These are phyloP conservation scores for Kodamaea anthophila DNA, from an alignment of 1,139 yeast genomes.

Conservation along the genomic window DNA sequence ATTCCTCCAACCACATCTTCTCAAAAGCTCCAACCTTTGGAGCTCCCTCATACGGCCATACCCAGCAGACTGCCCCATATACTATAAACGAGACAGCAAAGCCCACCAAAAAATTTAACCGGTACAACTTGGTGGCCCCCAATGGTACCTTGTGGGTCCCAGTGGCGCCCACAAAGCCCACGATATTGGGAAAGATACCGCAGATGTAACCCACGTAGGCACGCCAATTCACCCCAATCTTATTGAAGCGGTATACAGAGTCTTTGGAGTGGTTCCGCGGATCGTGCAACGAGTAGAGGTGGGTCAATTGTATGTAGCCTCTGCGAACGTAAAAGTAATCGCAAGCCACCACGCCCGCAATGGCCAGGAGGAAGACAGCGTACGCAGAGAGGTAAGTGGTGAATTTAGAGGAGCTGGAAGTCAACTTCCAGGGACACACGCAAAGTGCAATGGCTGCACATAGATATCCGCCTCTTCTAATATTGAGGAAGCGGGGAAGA, in stretches of 20 bases:
- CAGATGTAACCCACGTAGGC: constrained; percentile 65
- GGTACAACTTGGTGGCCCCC: constrained; percentile 70
- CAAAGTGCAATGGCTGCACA: constrained; percentile 75
- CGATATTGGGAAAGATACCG: constrained; percentile 77
- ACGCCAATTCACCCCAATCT: constrained; percentile 72
- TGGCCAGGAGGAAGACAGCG: constrained; percentile 78
- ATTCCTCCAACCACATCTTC: constrained; percentile 61
- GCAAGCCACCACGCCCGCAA: constrained; percentile 75
- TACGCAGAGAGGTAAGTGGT: constrained; percentile 83
- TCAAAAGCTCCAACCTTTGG: constrained; percentile 48
- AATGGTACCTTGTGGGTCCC: constrained; percentile 59
- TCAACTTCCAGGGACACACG: constrained; percentile 86
- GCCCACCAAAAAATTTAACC: constrained; percentile 71
- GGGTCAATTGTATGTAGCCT: constrained; percentile 60
- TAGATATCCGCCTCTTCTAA: constrained; percentile 63
- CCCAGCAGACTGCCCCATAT: constrained; percentile 43
- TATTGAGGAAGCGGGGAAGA: constrained; percentile 67
- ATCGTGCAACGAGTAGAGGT: constrained; percentile 46
- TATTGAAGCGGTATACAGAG: constrained; percentile 53
- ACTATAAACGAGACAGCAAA: constrained; percentile 50
- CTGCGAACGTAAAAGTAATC: constrained; percentile 76
- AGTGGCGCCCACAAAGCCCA: constrained; percentile 82
- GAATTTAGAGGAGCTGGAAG: constrained; percentile 67
- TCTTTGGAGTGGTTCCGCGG: constrained; percentile 25
- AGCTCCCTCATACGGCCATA: constrained; percentile 57